Base-by-base conservation (phyloP, 257 asterid genomes). In the Salvia miltiorrhiza region DNA sequence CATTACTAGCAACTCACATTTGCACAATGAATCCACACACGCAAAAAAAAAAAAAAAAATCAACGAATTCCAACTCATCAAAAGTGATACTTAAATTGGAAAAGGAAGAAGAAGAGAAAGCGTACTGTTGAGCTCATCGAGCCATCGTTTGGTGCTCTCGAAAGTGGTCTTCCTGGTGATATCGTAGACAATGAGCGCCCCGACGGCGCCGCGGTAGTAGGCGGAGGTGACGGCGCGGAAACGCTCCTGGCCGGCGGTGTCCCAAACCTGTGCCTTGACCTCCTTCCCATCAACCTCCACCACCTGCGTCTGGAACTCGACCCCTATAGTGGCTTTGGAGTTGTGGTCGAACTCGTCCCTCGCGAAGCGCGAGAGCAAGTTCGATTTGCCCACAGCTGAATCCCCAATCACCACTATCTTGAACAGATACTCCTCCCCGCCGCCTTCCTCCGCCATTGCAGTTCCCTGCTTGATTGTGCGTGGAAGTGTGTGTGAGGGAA, bases 191-290 rank as follows among this genome's bases (percentile, higher is more conserved):
- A 85, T 65, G 67, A 85, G 87, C 10, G 90, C 95, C 3, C 95
- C 95, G 45, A 84, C 87, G 32, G 90, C 95, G 63, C 95, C 92
- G 76, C 92, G 87, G 45, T 88, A 88, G 41, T 88, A 88, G 73
- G 95, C 92, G 41, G 95, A 88, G 21, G 90, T 83, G 80, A 88
- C 92, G 43, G 95, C 87, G 26, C 95, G 77, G 65, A 87, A 88
- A 2, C 90, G 80, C 76, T 88, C 92, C 53, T 88, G 95, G 41
- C 92, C 92, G 68, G 95, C 95, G 40, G 92, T 88, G 77, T 88
- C 92, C 95, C 92, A 85, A 4, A 88, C 89, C 69, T 88, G 92
- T 9, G 88, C 95, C 80, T 88, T 85, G 39, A 88, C 54, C 53
- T 84, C 90, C 57, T 88, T 85, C 23, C 90, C 92, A 64, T 88